These are phyloP conservation scores for Malus hybrid DNA, from an alignment of 331 rosid genomes.

Conservation along the genomic window DNA sequence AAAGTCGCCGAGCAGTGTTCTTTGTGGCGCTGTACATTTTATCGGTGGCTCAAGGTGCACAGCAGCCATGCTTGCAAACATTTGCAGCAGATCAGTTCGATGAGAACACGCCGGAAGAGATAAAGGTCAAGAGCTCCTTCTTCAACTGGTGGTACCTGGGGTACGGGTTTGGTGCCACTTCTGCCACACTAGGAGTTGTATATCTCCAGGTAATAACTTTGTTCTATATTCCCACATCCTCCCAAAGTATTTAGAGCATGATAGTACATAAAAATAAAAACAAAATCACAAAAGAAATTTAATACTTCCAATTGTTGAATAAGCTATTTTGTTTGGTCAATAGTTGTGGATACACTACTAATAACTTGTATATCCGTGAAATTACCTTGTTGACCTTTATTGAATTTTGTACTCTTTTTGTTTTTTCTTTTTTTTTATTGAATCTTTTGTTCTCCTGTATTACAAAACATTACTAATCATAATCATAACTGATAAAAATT, in stretches of 20 bases:
- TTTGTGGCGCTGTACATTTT: neutral
- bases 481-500: no score
- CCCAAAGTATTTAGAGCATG: neutral
- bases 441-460: no score
- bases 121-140: conserved; percentile 6
- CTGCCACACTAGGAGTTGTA: neutral
- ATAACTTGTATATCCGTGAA: no score
- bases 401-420: no score
- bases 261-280: no score
- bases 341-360: no score
- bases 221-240: neutral
- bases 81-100: conserved; percentile 17
- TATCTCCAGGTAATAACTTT: neutral
- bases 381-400: no score
- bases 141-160: conserved; percentile 15
- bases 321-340: no score
- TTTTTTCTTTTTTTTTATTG: no score
- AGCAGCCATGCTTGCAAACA: conserved; percentile 5
- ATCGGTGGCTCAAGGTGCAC: conserved; percentile 4
- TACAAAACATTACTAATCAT: no score
- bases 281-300: no score
- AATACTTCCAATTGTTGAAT: no score
- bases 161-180: neutral
- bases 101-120: neutral
- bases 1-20: neutral